Evolutionary conservation across 768 basidiomycete genomes (phyloP).

Genomic region (Naematelia encephala): DNA sequence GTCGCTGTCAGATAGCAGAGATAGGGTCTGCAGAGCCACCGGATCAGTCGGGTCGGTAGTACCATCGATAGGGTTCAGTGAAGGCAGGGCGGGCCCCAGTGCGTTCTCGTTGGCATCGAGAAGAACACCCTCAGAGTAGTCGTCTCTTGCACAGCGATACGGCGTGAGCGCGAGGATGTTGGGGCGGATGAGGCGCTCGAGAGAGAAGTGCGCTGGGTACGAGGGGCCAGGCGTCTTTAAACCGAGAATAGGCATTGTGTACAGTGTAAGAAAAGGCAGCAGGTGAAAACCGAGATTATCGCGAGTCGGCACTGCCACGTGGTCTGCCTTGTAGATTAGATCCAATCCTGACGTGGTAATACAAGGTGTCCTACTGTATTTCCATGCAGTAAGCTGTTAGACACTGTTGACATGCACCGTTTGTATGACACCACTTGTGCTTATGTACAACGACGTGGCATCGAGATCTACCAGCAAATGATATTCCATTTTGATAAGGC

Average conservation of each 20-base stretch:
- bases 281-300: no score
- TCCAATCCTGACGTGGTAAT: no score
- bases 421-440: no score
- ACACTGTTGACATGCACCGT: no score
- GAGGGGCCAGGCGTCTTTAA: slow-evolving; percentile 45
- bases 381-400: no score
- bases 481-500: no score
- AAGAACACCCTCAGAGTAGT: slow-evolving; percentile 85
- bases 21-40: slow-evolving; percentile 16
- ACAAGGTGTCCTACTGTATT: no score
- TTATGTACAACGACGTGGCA: no score
- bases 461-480: no score
- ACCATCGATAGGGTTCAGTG: slow-evolving; percentile 23
- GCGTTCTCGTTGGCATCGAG: slow-evolving; percentile 98
- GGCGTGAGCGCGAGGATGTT: slow-evolving; percentile 90
- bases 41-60: neutral
- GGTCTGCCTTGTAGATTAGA: no score
- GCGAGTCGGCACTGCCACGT: no score
- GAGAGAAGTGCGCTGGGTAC: slow-evolving; percentile 75
- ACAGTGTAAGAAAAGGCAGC: no score
- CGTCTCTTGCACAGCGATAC: slow-evolving; percentile 93
- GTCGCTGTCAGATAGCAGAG: slow-evolving; percentile 24
- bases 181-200: slow-evolving; percentile 79
- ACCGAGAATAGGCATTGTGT: slow-evolving; percentile 51
- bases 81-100: slow-evolving; percentile 74